Conservation (phyloP, 306 rosid genomes). For the Gastrolobium bilobum region DNA sequence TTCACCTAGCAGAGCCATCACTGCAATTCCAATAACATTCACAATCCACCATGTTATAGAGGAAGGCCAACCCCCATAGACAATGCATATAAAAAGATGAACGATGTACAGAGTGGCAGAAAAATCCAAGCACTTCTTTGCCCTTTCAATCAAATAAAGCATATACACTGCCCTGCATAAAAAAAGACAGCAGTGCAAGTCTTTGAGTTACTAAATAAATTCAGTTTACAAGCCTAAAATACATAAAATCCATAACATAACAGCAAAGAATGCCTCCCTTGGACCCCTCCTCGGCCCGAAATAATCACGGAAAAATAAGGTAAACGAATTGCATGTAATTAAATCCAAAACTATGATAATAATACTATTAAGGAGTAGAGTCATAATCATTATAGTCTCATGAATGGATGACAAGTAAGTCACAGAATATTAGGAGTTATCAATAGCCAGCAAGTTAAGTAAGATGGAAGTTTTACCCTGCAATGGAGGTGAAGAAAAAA, state of each 20-base stretch:
- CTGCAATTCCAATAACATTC: slow-evolving; percentile 76
- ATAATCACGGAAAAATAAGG: not conserved
- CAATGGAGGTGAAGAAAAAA: slow-evolving; percentile 69
- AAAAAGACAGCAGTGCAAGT: slow-evolving; percentile 14
- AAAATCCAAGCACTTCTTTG: slow-evolving; percentile 82
- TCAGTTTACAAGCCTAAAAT: not conserved
- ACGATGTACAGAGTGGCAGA: slow-evolving; percentile 71
- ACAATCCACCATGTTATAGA: slow-evolving; percentile 89
- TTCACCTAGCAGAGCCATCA: slow-evolving; percentile 76
- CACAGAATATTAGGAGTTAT: too few relatives aligned
- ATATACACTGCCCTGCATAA: slow-evolving; percentile 73
- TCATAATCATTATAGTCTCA: too few relatives aligned
- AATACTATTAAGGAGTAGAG: not conserved
- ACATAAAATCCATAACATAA: not conserved
- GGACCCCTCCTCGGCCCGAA: not conserved
- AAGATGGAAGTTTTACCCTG: slow-evolving; percentile 60
- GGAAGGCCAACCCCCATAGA: slow-evolving; percentile 87
- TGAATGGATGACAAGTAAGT: too few relatives aligned
- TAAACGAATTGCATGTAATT: not conserved
- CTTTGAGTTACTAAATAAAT: not conserved
- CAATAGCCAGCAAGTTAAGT: too few relatives aligned
- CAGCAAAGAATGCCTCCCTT: too few relatives aligned
- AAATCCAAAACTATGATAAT: not conserved
- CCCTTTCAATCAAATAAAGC: slow-evolving; percentile 74
- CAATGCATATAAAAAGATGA: slow-evolving; percentile 74